Base-by-base conservation (phyloP, 768 basidiomycete species). In the Amanita thiersii region DNA sequence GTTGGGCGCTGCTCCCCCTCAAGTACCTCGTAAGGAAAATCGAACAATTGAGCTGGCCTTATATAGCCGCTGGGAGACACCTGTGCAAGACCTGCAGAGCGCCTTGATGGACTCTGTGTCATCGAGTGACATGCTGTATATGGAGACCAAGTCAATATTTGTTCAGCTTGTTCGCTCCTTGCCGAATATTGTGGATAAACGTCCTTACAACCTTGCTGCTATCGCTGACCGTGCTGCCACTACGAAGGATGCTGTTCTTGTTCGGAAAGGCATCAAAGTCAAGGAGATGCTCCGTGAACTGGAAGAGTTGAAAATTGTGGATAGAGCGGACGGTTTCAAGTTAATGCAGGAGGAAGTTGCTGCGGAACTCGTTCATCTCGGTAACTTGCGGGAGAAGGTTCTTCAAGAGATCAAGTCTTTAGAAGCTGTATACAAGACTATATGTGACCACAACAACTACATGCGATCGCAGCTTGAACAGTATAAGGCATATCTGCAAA, bases 121-220 rank as follows among this genome's bases (percentile, higher is more conserved):
- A 17, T 91, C 92, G 33, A 86, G 86, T 57, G 96, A 99, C 64
- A 94, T 99, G 80, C 78, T 98, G 21, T 99, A 98, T 69, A 97
- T 98, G 92, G 96, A 99, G 60, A 88, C 96, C 43, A 99, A 99
- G 68, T 97, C 94, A 5, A 98, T 98, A 56, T 92, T 99, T 51
- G 96, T 98, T 23, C 92, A 97, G 59, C 78, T 98, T 40, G 81
- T 99, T 43, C 92, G 96, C 50, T 98, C 93, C 23, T 77, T 99
- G 43, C 94, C 94, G 1, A 75, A 82, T 36, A 71, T 80, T 1
- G 73, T 79, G 4, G 88, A 92, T 39, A 86, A 85, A 57, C 79
- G 81, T 21, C 96, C 96, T 0, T 87, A 96, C 57, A 81, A 96
- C 56, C 77, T 99, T 12, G 69, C 81, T 19, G 79, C 73, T 4